A percentile compares a stretch with the other conserved stretches of the same genome.
Conservation (phyloP, 225 moss, liverwort and hornwort genomes). For the Physcomitrellopsis africana region DNA sequence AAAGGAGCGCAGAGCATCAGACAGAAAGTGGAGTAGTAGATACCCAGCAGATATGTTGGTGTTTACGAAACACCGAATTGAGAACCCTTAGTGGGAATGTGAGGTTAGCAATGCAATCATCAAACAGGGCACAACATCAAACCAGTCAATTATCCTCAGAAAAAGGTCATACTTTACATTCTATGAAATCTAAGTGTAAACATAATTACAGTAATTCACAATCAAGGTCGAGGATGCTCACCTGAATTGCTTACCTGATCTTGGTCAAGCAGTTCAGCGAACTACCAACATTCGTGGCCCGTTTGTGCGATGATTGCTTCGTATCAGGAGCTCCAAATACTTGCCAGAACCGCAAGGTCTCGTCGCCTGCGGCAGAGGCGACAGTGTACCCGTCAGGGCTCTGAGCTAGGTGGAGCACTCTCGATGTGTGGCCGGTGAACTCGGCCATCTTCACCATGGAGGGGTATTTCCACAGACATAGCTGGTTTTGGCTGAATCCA, state of each 20-base stretch:
- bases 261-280: slow-evolving; percentile 34
- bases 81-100: slow-evolving; percentile 24
- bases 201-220: not conserved
- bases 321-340: slow-evolving; percentile 59
- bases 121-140: not conserved
- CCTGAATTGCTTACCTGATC: slow-evolving; percentile 22
- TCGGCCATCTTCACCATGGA: slow-evolving; percentile 78
- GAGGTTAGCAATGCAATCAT: not conserved
- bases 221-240: not conserved
- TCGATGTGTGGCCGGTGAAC: slow-evolving; percentile 71
- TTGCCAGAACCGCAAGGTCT: slow-evolving; percentile 68
- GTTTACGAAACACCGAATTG: slow-evolving; percentile 29
- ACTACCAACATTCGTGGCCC: slow-evolving; percentile 29
- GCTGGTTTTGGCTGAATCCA: slow-evolving; percentile 76
- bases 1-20: too few relatives aligned
- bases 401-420: slow-evolving; percentile 73
- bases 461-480: slow-evolving; percentile 77
- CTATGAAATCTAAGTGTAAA: too few relatives aligned
- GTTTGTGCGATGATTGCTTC: slow-evolving; percentile 37
- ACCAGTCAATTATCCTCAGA: too few relatives aligned
- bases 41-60: slow-evolving; percentile 16
- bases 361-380: slow-evolving; percentile 67
- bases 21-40: not conserved
- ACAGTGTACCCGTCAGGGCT: slow-evolving; percentile 64
- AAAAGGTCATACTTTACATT: too few relatives aligned